Evolutionary conservation across 2,329 filamentous ascomycete species (phyloP).

Genomic region (Polychaeton citri): DNA sequence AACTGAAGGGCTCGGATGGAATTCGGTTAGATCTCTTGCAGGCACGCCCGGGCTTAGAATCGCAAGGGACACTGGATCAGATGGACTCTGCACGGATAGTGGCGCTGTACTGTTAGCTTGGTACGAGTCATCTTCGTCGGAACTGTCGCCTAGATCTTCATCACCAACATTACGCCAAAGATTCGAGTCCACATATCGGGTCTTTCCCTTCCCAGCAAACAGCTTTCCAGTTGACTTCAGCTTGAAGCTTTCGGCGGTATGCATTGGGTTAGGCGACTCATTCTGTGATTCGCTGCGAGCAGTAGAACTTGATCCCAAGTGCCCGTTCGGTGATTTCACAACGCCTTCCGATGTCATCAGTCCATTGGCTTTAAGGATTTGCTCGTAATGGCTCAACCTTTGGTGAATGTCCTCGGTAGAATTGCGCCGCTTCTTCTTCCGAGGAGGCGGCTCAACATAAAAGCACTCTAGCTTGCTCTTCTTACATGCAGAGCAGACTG

Average conservation of each 20-base stretch:
- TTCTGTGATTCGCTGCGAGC: background rate
- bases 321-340: constrained; percentile 11
- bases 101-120: constrained; percentile 4
- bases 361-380: constrained; percentile 23
- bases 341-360: constrained; percentile 12
- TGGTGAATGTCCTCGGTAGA: constrained; percentile 21
- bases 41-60: constrained; percentile 10
- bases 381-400: constrained; percentile 27
- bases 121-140: constrained; percentile 18
- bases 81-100: constrained; percentile 6
- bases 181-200: constrained; percentile 29
- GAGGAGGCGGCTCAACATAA: constrained; percentile 27
- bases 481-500: constrained; percentile 22
- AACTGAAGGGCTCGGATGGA: constrained; percentile 42
- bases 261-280: background rate
- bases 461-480: constrained; percentile 24
- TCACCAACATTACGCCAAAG: constrained; percentile 14
- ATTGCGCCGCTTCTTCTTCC: constrained; percentile 25
- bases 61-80: background rate
- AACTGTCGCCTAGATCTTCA: constrained; percentile 19
- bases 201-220: constrained; percentile 20
- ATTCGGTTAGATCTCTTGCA: constrained; percentile 14
- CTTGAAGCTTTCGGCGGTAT: background rate
- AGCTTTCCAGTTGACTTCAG: constrained; percentile 11
- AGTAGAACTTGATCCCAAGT: background rate